Conservation (phyloP, 208 protist species). For the Trypanosoma avium region DNA sequence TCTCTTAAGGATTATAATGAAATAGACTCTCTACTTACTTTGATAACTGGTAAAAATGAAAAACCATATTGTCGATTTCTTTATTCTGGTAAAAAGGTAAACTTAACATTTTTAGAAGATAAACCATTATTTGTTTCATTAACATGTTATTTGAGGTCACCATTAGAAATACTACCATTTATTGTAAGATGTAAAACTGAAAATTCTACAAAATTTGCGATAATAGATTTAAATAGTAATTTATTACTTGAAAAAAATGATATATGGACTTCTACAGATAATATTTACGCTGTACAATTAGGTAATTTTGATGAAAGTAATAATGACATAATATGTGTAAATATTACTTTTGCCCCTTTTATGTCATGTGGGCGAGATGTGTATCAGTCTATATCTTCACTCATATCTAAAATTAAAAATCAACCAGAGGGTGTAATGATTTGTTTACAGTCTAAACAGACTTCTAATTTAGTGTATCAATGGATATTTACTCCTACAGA, state of each 20-base stretch:
- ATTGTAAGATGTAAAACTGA: not conserved
- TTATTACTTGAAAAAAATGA: not conserved
- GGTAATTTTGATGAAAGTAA: not conserved
- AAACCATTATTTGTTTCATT: constrained; percentile 20
- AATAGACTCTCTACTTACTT: not conserved
- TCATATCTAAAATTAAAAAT: constrained; percentile 15
- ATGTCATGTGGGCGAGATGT: constrained; percentile 23
- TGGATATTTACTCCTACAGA: constrained; percentile 19
- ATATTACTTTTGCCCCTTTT: constrained; percentile 22
- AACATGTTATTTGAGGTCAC: constrained; percentile 21
- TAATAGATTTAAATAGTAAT: constrained; percentile 13
- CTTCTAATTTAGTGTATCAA: constrained; percentile 19
- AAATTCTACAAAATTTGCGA: not conserved
- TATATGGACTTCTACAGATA: constrained; percentile 7
- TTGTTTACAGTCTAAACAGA: constrained; percentile 13
- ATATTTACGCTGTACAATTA: constrained; percentile 22
- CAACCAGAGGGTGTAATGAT: constrained; percentile 12
- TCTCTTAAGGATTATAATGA: constrained; percentile 6
- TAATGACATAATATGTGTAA: constrained; percentile 9
- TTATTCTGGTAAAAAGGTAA: constrained; percentile 9
- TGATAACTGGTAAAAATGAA: not conserved
- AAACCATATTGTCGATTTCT: constrained; percentile 6
- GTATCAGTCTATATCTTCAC: constrained; percentile 11
- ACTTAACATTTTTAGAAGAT: not conserved
- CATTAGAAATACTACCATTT: constrained; percentile 14